Conservation (phyloP, 345 rosid species). For the Eucalyptus globulus region DNA sequence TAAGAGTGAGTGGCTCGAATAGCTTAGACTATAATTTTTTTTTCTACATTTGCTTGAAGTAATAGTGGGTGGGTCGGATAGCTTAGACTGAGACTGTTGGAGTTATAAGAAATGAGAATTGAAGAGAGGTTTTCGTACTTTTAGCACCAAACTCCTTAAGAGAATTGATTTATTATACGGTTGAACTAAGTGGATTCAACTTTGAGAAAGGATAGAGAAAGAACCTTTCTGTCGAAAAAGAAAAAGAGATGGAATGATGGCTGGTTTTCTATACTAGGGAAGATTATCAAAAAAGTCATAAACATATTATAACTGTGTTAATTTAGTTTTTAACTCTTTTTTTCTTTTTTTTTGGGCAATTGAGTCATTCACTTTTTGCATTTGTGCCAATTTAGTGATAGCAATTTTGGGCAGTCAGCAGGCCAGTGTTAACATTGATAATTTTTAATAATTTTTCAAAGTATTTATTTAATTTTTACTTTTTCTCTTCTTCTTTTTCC, state of each 20-base stretch:
- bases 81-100: no score
- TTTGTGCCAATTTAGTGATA: neutral
- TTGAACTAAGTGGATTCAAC: neutral
- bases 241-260: neutral
- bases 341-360: no score
- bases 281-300: neutral
- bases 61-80: no score
- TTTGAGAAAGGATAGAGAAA: neutral
- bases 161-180: neutral
- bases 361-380: neutral
- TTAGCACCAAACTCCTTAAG: neutral
- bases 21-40: no score
- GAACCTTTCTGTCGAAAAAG: neutral
- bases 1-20: no score
- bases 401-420: rapidly evolving
- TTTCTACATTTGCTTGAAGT: no score
- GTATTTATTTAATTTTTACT: no score
- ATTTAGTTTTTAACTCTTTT: no score
- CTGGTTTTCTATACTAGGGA: rapidly evolving
- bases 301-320: no score
- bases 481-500: no score
- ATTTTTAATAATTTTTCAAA: no score
- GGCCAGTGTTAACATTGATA: rapidly evolving
- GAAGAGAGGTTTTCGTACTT: neutral
- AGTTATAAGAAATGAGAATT: no score